Base-by-base conservation (phyloP, 257 asterid genomes). In the Handroanthus guayacan region DNA sequence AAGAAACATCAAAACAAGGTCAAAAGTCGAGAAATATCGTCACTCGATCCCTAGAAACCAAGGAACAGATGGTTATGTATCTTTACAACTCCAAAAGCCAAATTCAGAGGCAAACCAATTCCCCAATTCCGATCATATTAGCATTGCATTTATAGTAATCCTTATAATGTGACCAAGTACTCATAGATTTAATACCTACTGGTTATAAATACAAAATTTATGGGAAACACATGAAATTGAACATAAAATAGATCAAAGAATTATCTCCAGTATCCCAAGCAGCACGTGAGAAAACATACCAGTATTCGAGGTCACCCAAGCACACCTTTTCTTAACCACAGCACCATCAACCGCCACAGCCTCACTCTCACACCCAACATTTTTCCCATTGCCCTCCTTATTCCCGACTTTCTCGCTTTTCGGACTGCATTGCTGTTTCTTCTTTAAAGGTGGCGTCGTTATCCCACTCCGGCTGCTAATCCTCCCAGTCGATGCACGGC, bases 241-340 rank as follows among this genome's bases (percentile, higher is more conserved):
- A 47, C n/a, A 71, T 31, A 34, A 43, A 61, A 38, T 17, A n/a
- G 48, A 47, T 62, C 55, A 52, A 58, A 56, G 9, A 18, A 75
- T 34, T 8, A 62, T 69, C 50, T 47, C 66, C 58, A 69, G 38
- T 25, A 68, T 20, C 6, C 55, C 13, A 48, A 50, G 65, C 57
- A 48, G 43, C 78, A 65, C 12, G 44, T 18, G 44, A 66, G 9
- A 78, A 57, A 31, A 68, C 81, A 62, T 93, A 93, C 98, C 98
- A 75, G 94, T 89, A 74, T 86, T 93, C 1, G 96, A 77, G 18
- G 98, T 93, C 77, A 93, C 98, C 98, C 98, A 93, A 80, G 93
- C 83, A 80, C 98, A 93, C 83, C 89, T 89, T 82, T 88, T 93
- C 87, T 83, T 88, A 54, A 78, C 83, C 79, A 72, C 81, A 48